Evolutionary conservation across 352 stramenopile genomes (phyloP).

Genomic region (Plasmopara viticola): DNA sequence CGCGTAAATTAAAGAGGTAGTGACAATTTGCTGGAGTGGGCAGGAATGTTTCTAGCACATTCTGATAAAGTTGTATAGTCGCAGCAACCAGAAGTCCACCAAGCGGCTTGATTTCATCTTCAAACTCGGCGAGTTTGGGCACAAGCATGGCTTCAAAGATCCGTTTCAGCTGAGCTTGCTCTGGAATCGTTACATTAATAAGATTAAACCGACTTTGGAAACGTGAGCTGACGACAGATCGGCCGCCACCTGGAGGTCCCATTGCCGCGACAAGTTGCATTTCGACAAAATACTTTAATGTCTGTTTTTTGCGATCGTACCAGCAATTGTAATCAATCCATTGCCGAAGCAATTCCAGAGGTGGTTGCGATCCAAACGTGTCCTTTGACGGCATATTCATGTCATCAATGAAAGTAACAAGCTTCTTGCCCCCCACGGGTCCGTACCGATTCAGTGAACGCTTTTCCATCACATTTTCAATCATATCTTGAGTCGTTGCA

Average conservation of each 20-base stretch:
- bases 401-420: conserved; percentile 90
- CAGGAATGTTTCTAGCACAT: conserved; percentile 79
- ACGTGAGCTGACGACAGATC: conserved; percentile 83
- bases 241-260: conserved; percentile 77
- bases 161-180: conserved; percentile 74
- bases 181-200: conserved; percentile 86
- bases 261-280: conserved; percentile 88
- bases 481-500: conserved; percentile 84
- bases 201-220: conserved; percentile 91
- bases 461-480: conserved; percentile 90
- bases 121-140: conserved; percentile 79
- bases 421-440: conserved; percentile 78
- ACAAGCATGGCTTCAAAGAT: conserved; percentile 89
- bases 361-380: conserved; percentile 87
- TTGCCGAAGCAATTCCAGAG: conserved; percentile 86
- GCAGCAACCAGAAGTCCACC: conserved; percentile 59
- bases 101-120: conserved; percentile 85
- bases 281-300: conserved; percentile 88
- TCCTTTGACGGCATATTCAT: conserved; percentile 91
- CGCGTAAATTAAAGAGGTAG: conserved; percentile 86
- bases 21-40: conserved; percentile 86
- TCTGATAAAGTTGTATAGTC: conserved; percentile 85
- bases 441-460: conserved; percentile 84
- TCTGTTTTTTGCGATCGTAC: conserved; percentile 90
- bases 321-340: conserved; percentile 91